Evolutionary conservation across 257 asterid genomes (phyloP), one percentile per base, ranked within the genome.

Genomic region (Craterostigma plantagineum): DNA sequence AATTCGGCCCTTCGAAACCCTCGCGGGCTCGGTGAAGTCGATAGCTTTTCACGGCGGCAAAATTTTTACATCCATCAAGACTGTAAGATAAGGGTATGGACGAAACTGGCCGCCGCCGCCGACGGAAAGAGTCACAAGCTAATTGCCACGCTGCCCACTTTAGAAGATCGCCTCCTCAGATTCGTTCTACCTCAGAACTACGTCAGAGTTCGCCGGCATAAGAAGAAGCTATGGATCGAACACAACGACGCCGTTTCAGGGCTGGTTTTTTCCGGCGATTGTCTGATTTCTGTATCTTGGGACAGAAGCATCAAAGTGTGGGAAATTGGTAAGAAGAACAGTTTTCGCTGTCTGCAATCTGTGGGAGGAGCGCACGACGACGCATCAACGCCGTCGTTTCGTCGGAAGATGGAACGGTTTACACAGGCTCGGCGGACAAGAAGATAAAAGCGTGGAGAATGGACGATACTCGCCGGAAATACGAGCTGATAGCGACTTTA

Each of bases 391-490:
- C 91, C 0, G 77, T 75, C 1, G 76, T 35, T 0, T 43, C 73
- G 1, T 63, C 82, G 0, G 7, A 12, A 2, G 75, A 68, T 4
- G 92, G 91, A 0, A 11, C 62, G 7, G 49, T 81, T 3, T 85
- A 70, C 60, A 77, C 96, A 1, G 96, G 92, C 4, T 85, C 96
- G 0, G 94, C 94, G 1, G 94, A 85, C 51, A 53, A 56, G 23
- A 42, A 65, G 48, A 81, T 85, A 9, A 69, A 64, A 4, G 96
- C 66, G 0, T 85, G 94, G 96, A 67, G 57, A 11, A 77, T 34
- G 30, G 81, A 59, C 11, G 37, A 34, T 6, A 11, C 2, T 1
- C 81, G 50, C n/a, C 58, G 56, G 11, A 70, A 57, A 11, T 53
- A 58, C 39, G 63, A 42, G 6, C 35, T 71, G 8, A 8, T 72